phyloP scores from a whole-genome alignment of 179 eudicot species.

The Kewa caespitosa region DNA sequence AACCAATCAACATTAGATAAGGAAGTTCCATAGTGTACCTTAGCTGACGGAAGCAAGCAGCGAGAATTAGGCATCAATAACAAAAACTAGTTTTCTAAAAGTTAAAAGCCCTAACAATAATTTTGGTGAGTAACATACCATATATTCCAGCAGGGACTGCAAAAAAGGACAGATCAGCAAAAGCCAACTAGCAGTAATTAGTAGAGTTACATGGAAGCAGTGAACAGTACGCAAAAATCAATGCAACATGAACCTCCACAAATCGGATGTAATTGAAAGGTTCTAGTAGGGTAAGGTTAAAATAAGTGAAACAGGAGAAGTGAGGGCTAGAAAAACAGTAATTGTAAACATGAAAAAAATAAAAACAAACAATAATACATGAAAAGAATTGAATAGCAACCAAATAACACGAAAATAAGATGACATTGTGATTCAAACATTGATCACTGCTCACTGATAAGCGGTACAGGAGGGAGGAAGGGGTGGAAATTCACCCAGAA shows the following conservation, averaged over 20 bases:
- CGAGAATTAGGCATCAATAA: background rate
- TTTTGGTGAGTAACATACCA: slow-evolving; percentile 50
- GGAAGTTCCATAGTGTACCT: slow-evolving; percentile 94
- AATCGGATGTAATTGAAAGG: background rate
- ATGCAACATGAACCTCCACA: background rate
- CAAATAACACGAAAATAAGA: too few species aligned
- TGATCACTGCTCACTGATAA: too few species aligned
- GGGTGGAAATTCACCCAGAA: too few species aligned
- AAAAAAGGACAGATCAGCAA: slow-evolving; percentile 29
- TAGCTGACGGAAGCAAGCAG: slow-evolving; percentile 50
- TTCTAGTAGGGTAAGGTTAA: background rate
- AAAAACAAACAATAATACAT: too few species aligned
- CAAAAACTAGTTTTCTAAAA: background rate
- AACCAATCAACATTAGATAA: slow-evolving; percentile 97
- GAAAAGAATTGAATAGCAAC: too few species aligned
- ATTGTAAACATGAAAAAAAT: too few species aligned
- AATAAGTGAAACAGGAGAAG: background rate
- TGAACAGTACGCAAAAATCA: slow-evolving; percentile 2
- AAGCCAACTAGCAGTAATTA: slow-evolving; percentile 30
- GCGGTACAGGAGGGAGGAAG: too few species aligned
- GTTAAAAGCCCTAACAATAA: background rate
- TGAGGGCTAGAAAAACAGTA: too few species aligned
- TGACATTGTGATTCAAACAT: too few species aligned
- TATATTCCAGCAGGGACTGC: slow-evolving; percentile 99
- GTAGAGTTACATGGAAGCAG: slow-evolving; percentile 11